Evolutionary conservation across 2,329 filamentous ascomycete genomes (phyloP).

Genomic region (Coleophoma cylindrospora): DNA sequence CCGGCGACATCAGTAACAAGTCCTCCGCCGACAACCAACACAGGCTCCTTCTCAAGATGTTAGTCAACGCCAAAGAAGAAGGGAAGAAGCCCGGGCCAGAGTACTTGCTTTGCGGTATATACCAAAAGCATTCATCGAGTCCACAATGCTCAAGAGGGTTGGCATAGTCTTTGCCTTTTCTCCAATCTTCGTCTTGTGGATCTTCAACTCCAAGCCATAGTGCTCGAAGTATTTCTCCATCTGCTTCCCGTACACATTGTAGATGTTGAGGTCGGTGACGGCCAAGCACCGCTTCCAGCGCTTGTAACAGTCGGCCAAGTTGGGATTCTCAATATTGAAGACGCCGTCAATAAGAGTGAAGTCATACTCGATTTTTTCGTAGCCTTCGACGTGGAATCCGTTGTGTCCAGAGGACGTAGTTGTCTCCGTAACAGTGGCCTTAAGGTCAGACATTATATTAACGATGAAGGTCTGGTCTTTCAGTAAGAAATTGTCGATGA

Average conservation of each 20-base stretch:
- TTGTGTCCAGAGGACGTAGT: slow-evolving; percentile 29
- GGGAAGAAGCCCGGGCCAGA: slow-evolving; percentile 1
- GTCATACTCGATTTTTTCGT: slow-evolving; percentile 73
- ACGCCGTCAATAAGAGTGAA: slow-evolving; percentile 69
- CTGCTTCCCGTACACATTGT: slow-evolving; percentile 59
- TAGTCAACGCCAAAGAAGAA: neutral
- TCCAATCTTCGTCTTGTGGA: slow-evolving; percentile 70
- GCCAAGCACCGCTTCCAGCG: slow-evolving; percentile 61
- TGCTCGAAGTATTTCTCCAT: slow-evolving; percentile 65
- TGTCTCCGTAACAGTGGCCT: slow-evolving; percentile 60
- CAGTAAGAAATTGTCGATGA: no score
- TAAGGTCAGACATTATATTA: slow-evolving; percentile 61
- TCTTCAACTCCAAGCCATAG: slow-evolving; percentile 54
- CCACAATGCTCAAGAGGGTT: slow-evolving; percentile 63
- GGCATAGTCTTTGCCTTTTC: slow-evolving; percentile 73
- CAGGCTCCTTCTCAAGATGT: slow-evolving; percentile 44
- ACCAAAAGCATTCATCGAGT: slow-evolving; percentile 71
- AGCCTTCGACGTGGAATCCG: slow-evolving; percentile 67
- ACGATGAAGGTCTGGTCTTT: no score
- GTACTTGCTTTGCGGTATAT: slow-evolving; percentile 53
- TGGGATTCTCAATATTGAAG: slow-evolving; percentile 53
- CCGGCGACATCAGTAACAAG: slow-evolving; percentile 71
- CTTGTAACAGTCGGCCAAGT: slow-evolving; percentile 61
- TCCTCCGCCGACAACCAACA: slow-evolving; percentile 62
- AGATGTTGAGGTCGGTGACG: slow-evolving; percentile 69